These are phyloP conservation scores for Xylaria cubensis DNA, from an alignment of 495 filamentous ascomycete species.

Conservation along the genomic window DNA sequence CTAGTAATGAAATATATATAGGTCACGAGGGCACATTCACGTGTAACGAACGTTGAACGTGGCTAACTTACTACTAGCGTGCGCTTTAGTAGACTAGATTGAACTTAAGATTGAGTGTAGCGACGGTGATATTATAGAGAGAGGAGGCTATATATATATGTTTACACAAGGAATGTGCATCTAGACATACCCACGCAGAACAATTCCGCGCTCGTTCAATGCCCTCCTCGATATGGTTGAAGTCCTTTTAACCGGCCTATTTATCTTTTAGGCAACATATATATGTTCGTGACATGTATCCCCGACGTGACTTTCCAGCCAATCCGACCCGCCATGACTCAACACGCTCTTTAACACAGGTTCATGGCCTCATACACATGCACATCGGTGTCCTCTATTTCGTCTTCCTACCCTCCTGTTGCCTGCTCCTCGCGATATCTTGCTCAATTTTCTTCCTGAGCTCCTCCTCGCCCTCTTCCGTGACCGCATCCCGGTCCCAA, in stretches of 20 bases:
- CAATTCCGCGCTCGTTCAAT: neutral
- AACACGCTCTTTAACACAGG: neutral
- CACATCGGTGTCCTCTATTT: neutral
- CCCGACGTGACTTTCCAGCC: neutral
- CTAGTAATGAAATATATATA: neutral
- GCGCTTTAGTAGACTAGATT: too few relatives aligned
- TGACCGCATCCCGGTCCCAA: slow-evolving; percentile 64
- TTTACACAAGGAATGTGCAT: neutral
- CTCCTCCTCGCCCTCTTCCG: slow-evolving; percentile 38
- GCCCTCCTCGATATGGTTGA: neutral
- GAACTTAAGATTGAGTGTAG: too few relatives aligned
- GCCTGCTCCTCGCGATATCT: slow-evolving; percentile 26
- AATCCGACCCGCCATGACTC: neutral
- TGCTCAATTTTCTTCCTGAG: slow-evolving; percentile 30
- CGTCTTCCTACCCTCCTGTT: neutral
- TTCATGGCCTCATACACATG: neutral
- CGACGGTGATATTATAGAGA: too few relatives aligned
- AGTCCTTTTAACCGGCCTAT: neutral
- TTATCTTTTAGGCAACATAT: neutral
- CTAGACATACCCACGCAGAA: neutral
- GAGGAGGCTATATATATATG: neutral
- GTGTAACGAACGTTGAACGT: neutral
- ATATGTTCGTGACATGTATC: neutral
- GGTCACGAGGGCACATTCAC: neutral
- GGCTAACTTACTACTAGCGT: neutral